Evolutionary conservation across 352 stramenopile species (phyloP), one percentile per base, ranked within the genome.

Genomic region (Blastocystis sp.): DNA sequence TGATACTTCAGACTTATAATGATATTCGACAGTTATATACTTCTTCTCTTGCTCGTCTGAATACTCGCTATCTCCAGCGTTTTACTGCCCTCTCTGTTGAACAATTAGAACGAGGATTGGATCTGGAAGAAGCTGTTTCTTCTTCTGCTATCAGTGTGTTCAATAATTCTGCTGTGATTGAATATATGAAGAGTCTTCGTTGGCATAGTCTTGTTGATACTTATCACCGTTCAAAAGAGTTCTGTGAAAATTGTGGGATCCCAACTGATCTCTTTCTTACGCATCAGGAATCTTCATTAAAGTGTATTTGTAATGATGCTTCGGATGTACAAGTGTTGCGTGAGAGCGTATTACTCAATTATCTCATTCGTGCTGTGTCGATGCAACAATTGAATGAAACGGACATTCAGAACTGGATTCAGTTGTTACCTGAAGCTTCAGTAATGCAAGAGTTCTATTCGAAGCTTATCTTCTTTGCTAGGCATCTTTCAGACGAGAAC

Each of bases 11-110:
- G 71, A 54, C n/a, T 4, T 61, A 83, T 43, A n/a, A 1, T 16
- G 71, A 66, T 43, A 16, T 83, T 16, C 42, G 29, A 9, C 14
- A 43, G 0, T 21, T 66, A 12, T 29, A 67, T 21, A 6, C 27
- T 3, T 24, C 51, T 6, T 32, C 11, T 0, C 35, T 83, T 35
- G 12, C 65, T 3, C 57, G 58, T 29, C 27, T 66, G 21, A 83
- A 83, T 43, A 7, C 71, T 11, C 71, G 71, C 54, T 83, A 83
- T 42, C 71, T 83, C 16, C 27, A 27, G 9, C 71, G 71, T 14
- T 83, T 83, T 16, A 56, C 71, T 21, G n/a, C 27, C 7, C n/a
- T 83, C 32, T 37, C 42, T 32, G 27, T 67, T 14, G 71, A 83
- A 12, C 49, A 65, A 49, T 43, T 83, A 42, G 71, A 83, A 24